These are phyloP conservation scores for Zygoascus meyerae DNA, from an alignment of 1,139 yeast species.

Conservation along the genomic window DNA sequence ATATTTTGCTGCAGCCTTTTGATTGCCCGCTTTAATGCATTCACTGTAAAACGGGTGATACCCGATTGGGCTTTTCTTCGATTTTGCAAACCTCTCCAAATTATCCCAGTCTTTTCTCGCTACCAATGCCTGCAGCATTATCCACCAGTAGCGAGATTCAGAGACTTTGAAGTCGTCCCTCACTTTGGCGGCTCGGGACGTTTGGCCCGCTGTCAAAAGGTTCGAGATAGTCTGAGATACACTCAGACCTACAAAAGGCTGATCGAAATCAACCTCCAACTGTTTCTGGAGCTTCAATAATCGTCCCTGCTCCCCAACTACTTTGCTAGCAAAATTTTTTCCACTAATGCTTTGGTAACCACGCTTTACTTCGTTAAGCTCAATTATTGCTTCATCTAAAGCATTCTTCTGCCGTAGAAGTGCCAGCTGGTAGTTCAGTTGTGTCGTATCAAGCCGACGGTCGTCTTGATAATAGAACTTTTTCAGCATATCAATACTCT, in stretches of 20 bases:
- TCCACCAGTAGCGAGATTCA: conserved; percentile 59
- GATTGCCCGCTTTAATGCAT: conserved; percentile 46
- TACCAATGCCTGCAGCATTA: conserved; percentile 52
- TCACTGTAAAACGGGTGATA: conserved; percentile 58
- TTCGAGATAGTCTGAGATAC: conserved; percentile 50
- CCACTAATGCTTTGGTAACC: conserved; percentile 27
- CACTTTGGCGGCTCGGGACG: conserved; percentile 50
- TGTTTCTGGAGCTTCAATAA: conserved; percentile 49
- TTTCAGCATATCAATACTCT: conserved; percentile 34
- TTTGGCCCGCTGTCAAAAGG: conserved; percentile 54
- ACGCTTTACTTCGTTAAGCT: conserved; percentile 26
- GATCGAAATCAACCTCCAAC: conserved; percentile 50
- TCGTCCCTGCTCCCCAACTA: conserved; percentile 46
- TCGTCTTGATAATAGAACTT: conserved; percentile 62
- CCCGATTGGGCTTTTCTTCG: conserved; percentile 66
- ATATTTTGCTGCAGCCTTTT: conserved; percentile 39
- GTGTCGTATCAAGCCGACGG: conserved; percentile 42
- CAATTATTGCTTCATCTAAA: conserved; percentile 17
- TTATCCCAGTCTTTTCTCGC: conserved; percentile 56
- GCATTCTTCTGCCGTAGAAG: conserved; percentile 15
- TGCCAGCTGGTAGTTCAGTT: conserved; percentile 35
- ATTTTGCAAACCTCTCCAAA: conserved; percentile 43
- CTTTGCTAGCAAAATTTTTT: conserved; percentile 28
- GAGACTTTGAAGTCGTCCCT: conserved; percentile 58
- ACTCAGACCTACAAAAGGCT: conserved; percentile 51